A percentile compares a stretch with the other conserved stretches of the same genome.
These are phyloP conservation scores for Sapria himalayana DNA, from an alignment of 345 rosid species.

Conservation along the genomic window DNA sequence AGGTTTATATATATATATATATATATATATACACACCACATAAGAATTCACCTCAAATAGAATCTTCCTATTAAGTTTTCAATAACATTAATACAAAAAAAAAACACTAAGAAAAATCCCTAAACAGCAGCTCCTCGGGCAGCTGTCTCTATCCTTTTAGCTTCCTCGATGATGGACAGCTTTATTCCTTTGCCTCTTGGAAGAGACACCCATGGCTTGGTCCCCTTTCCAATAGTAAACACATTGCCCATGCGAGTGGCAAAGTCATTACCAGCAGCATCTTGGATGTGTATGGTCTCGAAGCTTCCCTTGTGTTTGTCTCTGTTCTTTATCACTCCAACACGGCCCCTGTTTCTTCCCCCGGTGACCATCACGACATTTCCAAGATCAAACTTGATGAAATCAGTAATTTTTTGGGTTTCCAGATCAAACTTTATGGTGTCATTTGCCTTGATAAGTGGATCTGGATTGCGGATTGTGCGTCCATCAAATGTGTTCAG, in stretches of 20 bases:
- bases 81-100: too few species aligned
- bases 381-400: conserved; percentile 74
- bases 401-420: conserved; percentile 46
- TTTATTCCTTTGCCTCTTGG: conserved; percentile 86
- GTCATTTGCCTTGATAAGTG: conserved; percentile 71
- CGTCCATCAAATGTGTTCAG: conserved; percentile 73
- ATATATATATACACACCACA: too few species aligned
- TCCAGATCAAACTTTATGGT: conserved; percentile 72
- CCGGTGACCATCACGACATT: conserved; percentile 90
- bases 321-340: conserved; percentile 57
- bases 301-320: conserved; percentile 86
- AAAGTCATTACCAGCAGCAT: conserved; percentile 55
- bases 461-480: conserved; percentile 78
- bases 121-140: conserved; percentile 35
- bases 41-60: too few species aligned
- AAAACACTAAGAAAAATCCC: too few species aligned
- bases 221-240: conserved; percentile 56
- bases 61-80: too few species aligned
- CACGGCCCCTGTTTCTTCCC: conserved; percentile 81
- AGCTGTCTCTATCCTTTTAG: conserved; percentile 56
- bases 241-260: conserved; percentile 79
- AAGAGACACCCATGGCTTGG: conserved; percentile 76
- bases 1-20: too few species aligned
- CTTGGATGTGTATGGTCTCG: conserved; percentile 65
- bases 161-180: conserved; percentile 66